Conservation (phyloP, 2,329 filamentous ascomycete species). For the Nigrospora oryzae region DNA sequence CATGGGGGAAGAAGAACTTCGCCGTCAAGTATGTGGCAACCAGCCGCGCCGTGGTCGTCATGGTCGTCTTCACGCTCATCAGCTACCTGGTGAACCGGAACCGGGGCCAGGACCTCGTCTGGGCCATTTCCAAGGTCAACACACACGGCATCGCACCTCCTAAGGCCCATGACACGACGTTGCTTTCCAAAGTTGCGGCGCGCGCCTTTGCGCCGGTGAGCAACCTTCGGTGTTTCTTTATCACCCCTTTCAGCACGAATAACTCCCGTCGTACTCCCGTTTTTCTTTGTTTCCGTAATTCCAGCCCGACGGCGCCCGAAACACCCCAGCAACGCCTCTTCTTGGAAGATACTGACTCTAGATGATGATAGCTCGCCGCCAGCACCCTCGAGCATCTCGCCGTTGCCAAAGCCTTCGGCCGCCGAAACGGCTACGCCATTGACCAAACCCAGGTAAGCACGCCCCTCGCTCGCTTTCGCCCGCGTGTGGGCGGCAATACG, state of each 20-base stretch:
- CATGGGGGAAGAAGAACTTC: slow-evolving; percentile 49
- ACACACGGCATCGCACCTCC: slow-evolving; percentile 45
- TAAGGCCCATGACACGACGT: slow-evolving; percentile 31
- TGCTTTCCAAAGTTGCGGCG: slow-evolving; percentile 44
- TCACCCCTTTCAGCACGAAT: no score
- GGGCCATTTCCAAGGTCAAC: slow-evolving; percentile 48
- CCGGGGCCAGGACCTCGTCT: slow-evolving; percentile 38
- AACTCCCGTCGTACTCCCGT: no score
- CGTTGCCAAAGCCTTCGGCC: slow-evolving; percentile 54
- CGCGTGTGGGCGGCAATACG: no score
- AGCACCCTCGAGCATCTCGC: slow-evolving; percentile 51
- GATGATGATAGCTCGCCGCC: no score
- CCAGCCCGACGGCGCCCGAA: no score
- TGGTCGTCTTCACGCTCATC: slow-evolving; percentile 55
- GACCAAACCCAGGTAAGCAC: slow-evolving; percentile 37
- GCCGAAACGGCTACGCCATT: slow-evolving; percentile 53
- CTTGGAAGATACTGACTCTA: no score
- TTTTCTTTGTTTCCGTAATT: no score
- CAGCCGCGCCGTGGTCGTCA: slow-evolving; percentile 50
- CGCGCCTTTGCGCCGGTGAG: slow-evolving; percentile 42
- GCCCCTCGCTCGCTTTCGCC: neutral
- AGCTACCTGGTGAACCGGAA: slow-evolving; percentile 54
- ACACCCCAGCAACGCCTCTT: no score
- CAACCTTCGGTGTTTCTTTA: no score
- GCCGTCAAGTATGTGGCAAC: slow-evolving; percentile 50